These are phyloP conservation scores for Sindora glabra DNA, from an alignment of 306 rosid species.

Conservation along the genomic window DNA sequence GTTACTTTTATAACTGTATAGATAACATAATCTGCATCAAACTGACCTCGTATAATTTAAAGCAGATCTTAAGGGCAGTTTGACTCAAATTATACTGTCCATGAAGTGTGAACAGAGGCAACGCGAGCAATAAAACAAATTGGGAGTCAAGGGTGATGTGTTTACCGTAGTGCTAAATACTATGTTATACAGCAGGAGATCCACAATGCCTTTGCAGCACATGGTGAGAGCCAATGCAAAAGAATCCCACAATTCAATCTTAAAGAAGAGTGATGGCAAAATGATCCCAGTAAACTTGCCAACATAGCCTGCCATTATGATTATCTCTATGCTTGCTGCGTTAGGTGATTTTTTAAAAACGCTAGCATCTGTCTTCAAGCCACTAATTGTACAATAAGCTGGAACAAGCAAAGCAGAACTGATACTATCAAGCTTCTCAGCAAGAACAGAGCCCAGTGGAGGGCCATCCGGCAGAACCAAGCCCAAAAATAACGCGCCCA, in stretches of 20 bases:
- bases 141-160: neutral
- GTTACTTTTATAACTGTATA: too few species aligned
- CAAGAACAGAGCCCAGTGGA: neutral
- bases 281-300: constrained; percentile 9
- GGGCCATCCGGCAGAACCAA: constrained; percentile 9
- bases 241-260: neutral
- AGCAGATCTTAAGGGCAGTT: too few species aligned
- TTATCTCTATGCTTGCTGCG: neutral
- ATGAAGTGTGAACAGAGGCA: too few species aligned
- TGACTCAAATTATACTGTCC: too few species aligned
- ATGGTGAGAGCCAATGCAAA: neutral
- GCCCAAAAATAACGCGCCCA: neutral
- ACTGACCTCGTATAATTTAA: too few species aligned
- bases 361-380: neutral
- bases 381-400: neutral
- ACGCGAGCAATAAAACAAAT: too few species aligned
- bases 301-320: neutral
- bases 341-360: neutral
- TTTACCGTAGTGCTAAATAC: neutral
- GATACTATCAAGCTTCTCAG: neutral
- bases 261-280: neutral
- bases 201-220: constrained; percentile 4
- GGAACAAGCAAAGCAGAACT: neutral
- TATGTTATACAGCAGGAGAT: neutral
- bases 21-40: too few species aligned